Evolutionary conservation across 1,284 basidiomycete genomes (phyloP).

Genomic region (Cutaneotrichosporon arboriforme): DNA sequence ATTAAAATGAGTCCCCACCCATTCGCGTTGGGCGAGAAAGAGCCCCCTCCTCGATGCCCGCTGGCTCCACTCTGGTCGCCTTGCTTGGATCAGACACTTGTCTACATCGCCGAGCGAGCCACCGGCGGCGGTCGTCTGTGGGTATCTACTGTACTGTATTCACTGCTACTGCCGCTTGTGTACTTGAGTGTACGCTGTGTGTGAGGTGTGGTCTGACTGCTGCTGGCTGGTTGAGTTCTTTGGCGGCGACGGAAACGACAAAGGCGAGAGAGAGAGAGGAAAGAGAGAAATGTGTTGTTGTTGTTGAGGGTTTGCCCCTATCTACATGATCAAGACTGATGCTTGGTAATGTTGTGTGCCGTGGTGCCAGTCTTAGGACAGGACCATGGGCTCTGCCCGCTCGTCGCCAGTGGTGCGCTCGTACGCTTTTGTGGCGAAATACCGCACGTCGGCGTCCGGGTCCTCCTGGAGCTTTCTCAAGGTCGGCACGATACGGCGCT

Average conservation of each 20-base stretch:
- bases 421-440: conserved; percentile 46
- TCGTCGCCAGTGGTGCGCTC: conserved; percentile 44
- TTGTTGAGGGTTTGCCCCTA: background rate
- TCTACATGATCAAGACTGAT: too few species aligned
- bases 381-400: conserved; percentile 34
- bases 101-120: too few species aligned
- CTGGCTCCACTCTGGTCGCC: too few species aligned
- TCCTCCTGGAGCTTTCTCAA: conserved; percentile 86
- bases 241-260: background rate
- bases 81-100: too few species aligned
- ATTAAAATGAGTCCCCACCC: too few species aligned
- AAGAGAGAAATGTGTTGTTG: background rate
- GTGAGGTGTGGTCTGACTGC: background rate
- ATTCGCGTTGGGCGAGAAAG: too few species aligned
- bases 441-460: conserved; percentile 86
- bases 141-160: too few species aligned
- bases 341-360: background rate
- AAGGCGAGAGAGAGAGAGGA: background rate
- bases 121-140: too few species aligned
- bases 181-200: background rate
- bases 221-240: background rate
- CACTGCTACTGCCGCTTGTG: too few species aligned
- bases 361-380: conserved; percentile 9
- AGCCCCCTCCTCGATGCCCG: too few species aligned
- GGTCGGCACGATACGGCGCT: conserved; percentile 70